Evolutionary conservation across 495 filamentous ascomycete species (phyloP), one percentile per base, ranked within the genome.

Genomic region (Bombardia bombarda): DNA sequence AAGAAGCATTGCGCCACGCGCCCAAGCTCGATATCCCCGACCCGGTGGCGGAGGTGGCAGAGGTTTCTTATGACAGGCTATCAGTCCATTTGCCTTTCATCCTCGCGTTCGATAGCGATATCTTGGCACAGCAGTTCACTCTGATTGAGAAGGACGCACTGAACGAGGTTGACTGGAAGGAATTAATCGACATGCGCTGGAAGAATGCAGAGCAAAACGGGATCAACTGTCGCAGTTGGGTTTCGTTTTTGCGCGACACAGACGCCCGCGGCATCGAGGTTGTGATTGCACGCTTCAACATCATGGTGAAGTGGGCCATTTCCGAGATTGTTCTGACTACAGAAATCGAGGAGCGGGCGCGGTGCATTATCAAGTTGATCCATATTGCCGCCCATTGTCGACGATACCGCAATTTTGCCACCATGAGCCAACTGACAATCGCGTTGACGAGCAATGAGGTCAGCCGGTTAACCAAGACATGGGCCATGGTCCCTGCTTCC

Each of bases 81-180:
- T 57, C 66, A 2, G 61, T 68, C 13, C 93, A 99, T 67, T 63
- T 97, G 13, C 90, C 93, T 2, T 99, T 97, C 57, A 78, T 94
- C 32, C 78, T 97, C 14, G 84, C 89, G 0, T 95, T 92, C 50
- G 87, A 93, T 60, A 92, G 90, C 9, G 84, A 89, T 40, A 68
- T 85, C 17, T 73, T 99, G 30, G 92, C 93, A 6, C 85, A 97
- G 61, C 93, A 97, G 60, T 83, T 97, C 52, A 96, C 90, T 0
- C 68, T 99, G 32, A 86, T 99, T 41, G 93, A 99, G 61, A 93
- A 93, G 67, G 90, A 95, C 54, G 93, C 93, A 0, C 65, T 99
- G 35, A 88, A 89, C 50, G 93, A 97, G 55, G 83, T 99, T 40
- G 90, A 96, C 64, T 99, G 93, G 93, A 88, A 84, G 56, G 93